Conservation (phyloP, 192 early-diverging fungal species). For the Backusella luteola region DNA sequence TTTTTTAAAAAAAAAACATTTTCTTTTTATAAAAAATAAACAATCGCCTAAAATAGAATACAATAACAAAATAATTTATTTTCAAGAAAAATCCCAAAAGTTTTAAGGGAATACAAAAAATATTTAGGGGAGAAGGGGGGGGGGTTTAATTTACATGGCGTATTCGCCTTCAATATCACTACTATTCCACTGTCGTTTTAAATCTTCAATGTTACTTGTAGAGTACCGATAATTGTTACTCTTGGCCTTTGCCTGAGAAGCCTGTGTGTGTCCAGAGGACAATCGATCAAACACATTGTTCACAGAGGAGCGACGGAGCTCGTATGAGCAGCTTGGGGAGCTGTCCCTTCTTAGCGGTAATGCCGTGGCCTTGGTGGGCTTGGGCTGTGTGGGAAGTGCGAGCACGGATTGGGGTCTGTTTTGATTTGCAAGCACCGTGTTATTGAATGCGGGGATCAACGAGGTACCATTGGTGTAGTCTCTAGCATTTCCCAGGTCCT, state of each 20-base stretch:
- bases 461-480: neutral
- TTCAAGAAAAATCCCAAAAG: neutral
- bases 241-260: slow-evolving; percentile 18
- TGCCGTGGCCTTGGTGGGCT: neutral
- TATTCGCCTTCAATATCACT: neutral
- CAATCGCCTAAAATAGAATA: neutral
- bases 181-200: neutral
- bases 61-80: slow-evolving; percentile 2
- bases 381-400: neutral
- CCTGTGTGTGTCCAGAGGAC: slow-evolving; percentile 22
- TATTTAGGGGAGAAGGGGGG: too few relatives aligned
- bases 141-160: neutral
- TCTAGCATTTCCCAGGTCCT: neutral
- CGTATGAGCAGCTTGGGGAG: neutral
- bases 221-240: neutral
- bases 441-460: slow-evolving; percentile 4
- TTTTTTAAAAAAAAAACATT: neutral
- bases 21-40: neutral
- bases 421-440: neutral
- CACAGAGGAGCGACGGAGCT: neutral
- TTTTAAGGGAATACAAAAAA: too few relatives aligned
- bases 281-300: slow-evolving; percentile 27
- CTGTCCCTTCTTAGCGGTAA: neutral
- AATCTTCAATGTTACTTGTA: slow-evolving; percentile 1
- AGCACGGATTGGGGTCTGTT: neutral